Evolutionary conservation across 164 flowering plant species (phyloP).

Genomic region (Vitis vinifera): ASM3070453v1 NC_081810.1:21480501-21481000

Average conservation of each 20-base stretch:
- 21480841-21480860: too few species aligned
- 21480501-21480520: background rate
- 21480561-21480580: slow-evolving; percentile 56
- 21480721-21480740: background rate
- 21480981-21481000: too few species aligned
- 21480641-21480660: slow-evolving; percentile 65
- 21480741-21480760: background rate
- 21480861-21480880: too few species aligned
- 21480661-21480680: slow-evolving; percentile 66
- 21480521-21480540: too few species aligned
- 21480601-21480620: slow-evolving; percentile 45
- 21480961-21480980: too few species aligned
- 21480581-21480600: slow-evolving; percentile 38
- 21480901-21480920: too few species aligned
- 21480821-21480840: background rate
- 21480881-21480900: too few species aligned
- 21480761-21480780: background rate
- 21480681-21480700: slow-evolving; percentile 87
- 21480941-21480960: too few species aligned
- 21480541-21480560: background rate
- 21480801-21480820: background rate
- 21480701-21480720: slow-evolving; percentile 58
- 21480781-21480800: background rate
- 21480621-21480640: slow-evolving; percentile 32
- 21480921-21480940: too few species aligned